Evolutionary conservation across 192 early-diverging fungal genomes (phyloP).

Genomic region (Podila minutissima): DNA sequence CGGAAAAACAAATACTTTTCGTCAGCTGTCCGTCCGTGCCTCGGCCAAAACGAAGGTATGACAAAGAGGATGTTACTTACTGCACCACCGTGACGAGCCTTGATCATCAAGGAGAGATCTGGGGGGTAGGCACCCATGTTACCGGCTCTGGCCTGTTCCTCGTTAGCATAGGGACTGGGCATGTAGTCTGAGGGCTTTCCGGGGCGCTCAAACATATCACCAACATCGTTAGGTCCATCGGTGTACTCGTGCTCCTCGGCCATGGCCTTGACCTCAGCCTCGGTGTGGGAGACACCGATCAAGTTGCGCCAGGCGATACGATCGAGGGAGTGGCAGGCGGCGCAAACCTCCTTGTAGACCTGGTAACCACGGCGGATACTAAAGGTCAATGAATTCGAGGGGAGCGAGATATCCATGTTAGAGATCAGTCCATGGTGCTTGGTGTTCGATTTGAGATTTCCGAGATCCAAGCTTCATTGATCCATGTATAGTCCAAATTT

Average conservation of each 20-base stretch:
- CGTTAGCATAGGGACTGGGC: conserved; percentile 93
- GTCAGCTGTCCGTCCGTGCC: neutral
- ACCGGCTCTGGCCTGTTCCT: conserved; percentile 95
- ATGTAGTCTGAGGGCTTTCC: conserved; percentile 95
- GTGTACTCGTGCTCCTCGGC: conserved; percentile 91
- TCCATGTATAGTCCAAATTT: too few species aligned
- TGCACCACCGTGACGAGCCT: conserved; percentile 94
- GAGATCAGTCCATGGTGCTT: neutral
- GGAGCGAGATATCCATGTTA: neutral
- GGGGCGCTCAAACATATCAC: conserved; percentile 92
- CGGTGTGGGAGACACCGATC: conserved; percentile 93
- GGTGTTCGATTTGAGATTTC: too few species aligned
- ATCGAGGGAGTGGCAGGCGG: conserved; percentile 96
- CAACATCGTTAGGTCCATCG: conserved; percentile 93
- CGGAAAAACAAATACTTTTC: neutral
- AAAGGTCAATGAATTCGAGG: conserved; percentile 2
- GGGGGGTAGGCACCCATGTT: conserved; percentile 97
- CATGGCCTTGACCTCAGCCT: conserved; percentile 93
- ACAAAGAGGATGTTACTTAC: conserved; percentile 46
- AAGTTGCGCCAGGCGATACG: conserved; percentile 95
- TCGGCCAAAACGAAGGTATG: neutral
- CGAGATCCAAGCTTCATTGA: too few species aligned
- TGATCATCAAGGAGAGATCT: conserved; percentile 93
- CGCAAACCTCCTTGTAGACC: conserved; percentile 98
- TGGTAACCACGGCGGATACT: conserved; percentile 98